Percentiles rank a stretch among this genome's conserved stretches.
These are phyloP conservation scores for Neopestalotiopsis clavispora DNA, from an alignment of 2,329 filamentous ascomycete genomes.

Conservation along the genomic window DNA sequence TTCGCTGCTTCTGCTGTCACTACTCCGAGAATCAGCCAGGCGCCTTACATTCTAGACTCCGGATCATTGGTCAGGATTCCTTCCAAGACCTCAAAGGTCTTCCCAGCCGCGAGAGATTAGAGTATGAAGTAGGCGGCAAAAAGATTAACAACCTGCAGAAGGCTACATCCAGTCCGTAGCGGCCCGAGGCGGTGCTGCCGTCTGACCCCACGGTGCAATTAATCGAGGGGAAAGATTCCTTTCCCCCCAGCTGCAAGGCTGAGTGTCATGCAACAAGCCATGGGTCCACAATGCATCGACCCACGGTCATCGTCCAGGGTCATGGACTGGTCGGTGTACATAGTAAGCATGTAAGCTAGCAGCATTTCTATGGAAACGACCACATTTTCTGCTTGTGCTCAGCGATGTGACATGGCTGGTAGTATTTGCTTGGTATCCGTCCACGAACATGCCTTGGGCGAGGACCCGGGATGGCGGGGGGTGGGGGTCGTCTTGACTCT, in stretches of 20 bases:
- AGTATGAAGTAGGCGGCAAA: background rate
- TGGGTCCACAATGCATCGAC: constrained; percentile 7
- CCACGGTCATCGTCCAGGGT: background rate
- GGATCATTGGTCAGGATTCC: background rate
- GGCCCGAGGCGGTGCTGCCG: constrained; percentile 6
- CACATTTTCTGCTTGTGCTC: background rate
- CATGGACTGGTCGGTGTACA: background rate
- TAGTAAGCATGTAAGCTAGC: background rate
- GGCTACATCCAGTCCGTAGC: background rate
- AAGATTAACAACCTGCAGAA: constrained; percentile 4
- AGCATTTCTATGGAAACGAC: background rate
- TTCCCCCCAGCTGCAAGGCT: constrained; percentile 8
- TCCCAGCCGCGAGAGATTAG: background rate
- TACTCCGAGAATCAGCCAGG: background rate
- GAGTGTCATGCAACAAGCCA: background rate
- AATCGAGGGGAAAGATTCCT: background rate
- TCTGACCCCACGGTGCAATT: background rate
- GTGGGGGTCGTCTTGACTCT: background rate
- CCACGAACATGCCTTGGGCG: background rate
- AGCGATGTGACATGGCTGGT: background rate
- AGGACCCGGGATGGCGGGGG: background rate
- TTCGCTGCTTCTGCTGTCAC: background rate
- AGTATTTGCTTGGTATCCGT: background rate
- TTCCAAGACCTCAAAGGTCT: background rate
- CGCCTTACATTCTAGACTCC: background rate